A percentile compares a stretch with the other conserved stretches of the same genome.
phyloP scores from a whole-genome alignment of 176 grass and related monocot species.

The Tillandsia fasciculata region DNA sequence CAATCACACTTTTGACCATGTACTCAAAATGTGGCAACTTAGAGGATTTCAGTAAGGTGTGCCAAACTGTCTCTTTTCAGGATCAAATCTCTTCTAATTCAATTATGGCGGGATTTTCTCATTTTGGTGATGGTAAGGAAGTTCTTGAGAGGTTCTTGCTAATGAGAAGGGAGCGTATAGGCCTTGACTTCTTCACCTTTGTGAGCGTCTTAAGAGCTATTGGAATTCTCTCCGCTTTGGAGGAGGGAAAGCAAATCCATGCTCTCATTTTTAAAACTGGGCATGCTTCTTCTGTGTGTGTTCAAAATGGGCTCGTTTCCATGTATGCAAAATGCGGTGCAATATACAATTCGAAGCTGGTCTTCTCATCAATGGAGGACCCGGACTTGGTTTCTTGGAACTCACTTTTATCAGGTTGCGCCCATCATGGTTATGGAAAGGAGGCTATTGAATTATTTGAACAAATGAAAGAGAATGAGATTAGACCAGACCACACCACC shows the following conservation, averaged over 20 bases:
- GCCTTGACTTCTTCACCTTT: slow-evolving; percentile 23
- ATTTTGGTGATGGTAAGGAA: slow-evolving; percentile 21
- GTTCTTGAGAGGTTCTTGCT: slow-evolving; percentile 15
- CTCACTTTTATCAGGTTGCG: slow-evolving; percentile 24
- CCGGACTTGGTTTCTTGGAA: slow-evolving; percentile 38
- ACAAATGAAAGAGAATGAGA: slow-evolving; percentile 21
- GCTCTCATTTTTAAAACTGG: slow-evolving; percentile 27
- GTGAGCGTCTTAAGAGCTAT: slow-evolving; percentile 23
- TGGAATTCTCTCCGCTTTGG: slow-evolving; percentile 13
- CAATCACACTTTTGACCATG: slow-evolving; percentile 21
- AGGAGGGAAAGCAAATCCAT: slow-evolving; percentile 29
- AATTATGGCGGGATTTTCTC: slow-evolving; percentile 20
- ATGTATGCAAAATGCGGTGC: slow-evolving; percentile 31
- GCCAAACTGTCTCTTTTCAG: not conserved
- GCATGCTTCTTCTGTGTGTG: not conserved
- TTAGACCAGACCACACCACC: slow-evolving; percentile 24
- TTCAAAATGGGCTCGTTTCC: slow-evolving; percentile 22
- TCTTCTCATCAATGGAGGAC: slow-evolving; percentile 11
- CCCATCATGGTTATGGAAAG: slow-evolving; percentile 26
- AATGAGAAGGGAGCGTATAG: slow-evolving; percentile 22
- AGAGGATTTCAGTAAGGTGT: slow-evolving; percentile 20
- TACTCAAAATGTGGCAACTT: slow-evolving; percentile 29
- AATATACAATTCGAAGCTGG: slow-evolving; percentile 16
- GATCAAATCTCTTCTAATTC: slow-evolving; percentile 26
- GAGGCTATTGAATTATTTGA: slow-evolving; percentile 29